Conservation (phyloP, 2,329 filamentous ascomycete species). For the Talaromyces islandicus region DNA sequence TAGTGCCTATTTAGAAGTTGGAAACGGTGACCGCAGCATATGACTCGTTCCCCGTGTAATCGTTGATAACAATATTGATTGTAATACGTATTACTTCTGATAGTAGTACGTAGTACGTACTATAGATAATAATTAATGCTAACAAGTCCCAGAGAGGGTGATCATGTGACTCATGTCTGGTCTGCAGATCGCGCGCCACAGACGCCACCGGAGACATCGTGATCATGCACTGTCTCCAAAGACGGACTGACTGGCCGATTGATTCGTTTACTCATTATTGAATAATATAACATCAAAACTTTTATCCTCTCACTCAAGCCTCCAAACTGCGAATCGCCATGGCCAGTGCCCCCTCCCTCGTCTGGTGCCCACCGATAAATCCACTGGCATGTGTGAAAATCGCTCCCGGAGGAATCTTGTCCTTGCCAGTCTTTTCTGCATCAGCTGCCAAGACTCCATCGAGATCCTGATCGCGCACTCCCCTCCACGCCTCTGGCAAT, state of each 20-base stretch:
- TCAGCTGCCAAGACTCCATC: conserved; percentile 50
- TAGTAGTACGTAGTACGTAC: no score
- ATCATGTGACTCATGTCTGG: neutral
- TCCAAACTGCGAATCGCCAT: conserved; percentile 59
- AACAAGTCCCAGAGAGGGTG: neutral
- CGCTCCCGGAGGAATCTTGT: conserved; percentile 48
- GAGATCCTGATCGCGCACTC: conserved; percentile 78
- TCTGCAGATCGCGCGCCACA: neutral
- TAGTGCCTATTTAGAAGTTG: no score
- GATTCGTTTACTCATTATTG: neutral
- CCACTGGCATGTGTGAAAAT: conserved; percentile 93
- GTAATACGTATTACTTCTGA: no score
- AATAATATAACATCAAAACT: neutral
- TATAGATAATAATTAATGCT: neutral
- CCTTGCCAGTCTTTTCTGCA: conserved; percentile 31
- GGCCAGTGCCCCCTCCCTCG: conserved; percentile 75
- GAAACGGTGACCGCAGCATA: neutral
- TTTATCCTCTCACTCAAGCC: neutral
- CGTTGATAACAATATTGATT: no score
- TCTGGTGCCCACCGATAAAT: conserved; percentile 94
- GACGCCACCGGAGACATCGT: neutral
- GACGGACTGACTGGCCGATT: neutral
- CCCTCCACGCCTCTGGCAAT: conserved; percentile 85
- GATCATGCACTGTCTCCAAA: neutral
- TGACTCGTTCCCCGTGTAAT: neutral